These are phyloP conservation scores for Aspergillus sp. DNA, from an alignment of 2,329 filamentous ascomycete species.

Conservation along the genomic window DNA sequence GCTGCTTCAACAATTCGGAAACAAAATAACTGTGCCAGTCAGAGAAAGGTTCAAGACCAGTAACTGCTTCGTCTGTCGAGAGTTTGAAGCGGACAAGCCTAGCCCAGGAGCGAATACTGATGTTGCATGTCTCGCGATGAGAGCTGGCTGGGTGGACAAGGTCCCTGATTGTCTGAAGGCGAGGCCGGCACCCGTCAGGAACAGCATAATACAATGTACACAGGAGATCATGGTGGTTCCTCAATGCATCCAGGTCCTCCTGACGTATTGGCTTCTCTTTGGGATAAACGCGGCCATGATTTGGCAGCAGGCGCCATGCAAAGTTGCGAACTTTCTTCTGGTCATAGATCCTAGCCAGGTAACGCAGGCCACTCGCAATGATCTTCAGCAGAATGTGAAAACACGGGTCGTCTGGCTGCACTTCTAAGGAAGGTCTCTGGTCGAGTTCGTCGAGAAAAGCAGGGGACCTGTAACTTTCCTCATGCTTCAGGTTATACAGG, in stretches of 20 bases:
- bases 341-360: conserved; percentile 49
- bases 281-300: conserved; percentile 61
- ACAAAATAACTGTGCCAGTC: conserved; percentile 59
- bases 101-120: conserved; percentile 61
- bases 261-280: conserved; percentile 58
- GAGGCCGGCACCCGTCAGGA: conserved; percentile 56
- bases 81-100: conserved; percentile 60
- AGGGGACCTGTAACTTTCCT: conserved; percentile 56
- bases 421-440: conserved; percentile 45
- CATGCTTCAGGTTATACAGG: conserved; percentile 55
- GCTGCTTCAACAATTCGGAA: conserved; percentile 56
- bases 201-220: conserved; percentile 62
- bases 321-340: conserved; percentile 59
- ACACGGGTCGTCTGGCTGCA: conserved; percentile 53
- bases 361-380: conserved; percentile 52
- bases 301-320: conserved; percentile 60
- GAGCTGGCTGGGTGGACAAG: conserved; percentile 60
- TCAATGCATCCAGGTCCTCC: conserved; percentile 58
- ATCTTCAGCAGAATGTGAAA: conserved; percentile 64
- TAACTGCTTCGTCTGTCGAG: conserved; percentile 52
- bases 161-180: conserved; percentile 53
- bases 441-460: conserved; percentile 56
- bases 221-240: conserved; percentile 64
- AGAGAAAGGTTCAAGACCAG: conserved; percentile 51
- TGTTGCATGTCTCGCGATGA: conserved; percentile 60